Base-by-base conservation (phyloP, 495 filamentous ascomycete genomes). In the Aspergillus ostianus region DNA sequence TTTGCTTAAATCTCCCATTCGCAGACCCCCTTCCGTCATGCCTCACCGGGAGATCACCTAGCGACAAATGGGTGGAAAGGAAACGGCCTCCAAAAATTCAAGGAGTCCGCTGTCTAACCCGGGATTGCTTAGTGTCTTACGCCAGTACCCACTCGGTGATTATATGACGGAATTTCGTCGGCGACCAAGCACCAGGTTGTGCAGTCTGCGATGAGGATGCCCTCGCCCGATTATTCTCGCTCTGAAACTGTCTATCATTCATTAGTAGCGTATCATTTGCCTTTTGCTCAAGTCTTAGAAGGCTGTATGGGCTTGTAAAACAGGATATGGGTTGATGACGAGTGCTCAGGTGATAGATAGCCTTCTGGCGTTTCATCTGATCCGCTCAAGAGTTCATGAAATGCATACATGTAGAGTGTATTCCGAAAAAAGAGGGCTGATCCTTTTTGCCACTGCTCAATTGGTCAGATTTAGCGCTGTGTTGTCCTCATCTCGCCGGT, bases 31-130 rank as follows among this genome's bases (percentile, higher is more conserved):
- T 51, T 44, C 30, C 48, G 26, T 56, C 47, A 27, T 52, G 47
- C 32, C 53, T 50, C 51, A 50, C 52, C 45, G 51, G 52, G 36
- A 54, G 52, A 54, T 54, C 52, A 21, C 26, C 32, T 15, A 23
- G 41, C 21, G 41, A 21, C 20, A 32, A 26, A 23, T 54, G 23
- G 52, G 36, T 17, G 36, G 36, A 10, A 45, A 45, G 52, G 30
- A 26, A 44, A 53, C 18, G 27, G 6, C 41, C 41, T 41, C 36
- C 36, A 17, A 41, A 13, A 12, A 41, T n/a, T 15, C 45, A 44
- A 45, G 30, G 19, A 32, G 21, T 17, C 52, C 12, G 17, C 19
- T 45, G 32, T 18, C 52, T 41, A 41, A 41, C 36, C 15, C 36
- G 12, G 36, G 36, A 41, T 41, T 41, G 36, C 36, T 41, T 41